Base-by-base conservation (phyloP, 441 rosid species). In the Bocquillonia castaneifolia region DNA sequence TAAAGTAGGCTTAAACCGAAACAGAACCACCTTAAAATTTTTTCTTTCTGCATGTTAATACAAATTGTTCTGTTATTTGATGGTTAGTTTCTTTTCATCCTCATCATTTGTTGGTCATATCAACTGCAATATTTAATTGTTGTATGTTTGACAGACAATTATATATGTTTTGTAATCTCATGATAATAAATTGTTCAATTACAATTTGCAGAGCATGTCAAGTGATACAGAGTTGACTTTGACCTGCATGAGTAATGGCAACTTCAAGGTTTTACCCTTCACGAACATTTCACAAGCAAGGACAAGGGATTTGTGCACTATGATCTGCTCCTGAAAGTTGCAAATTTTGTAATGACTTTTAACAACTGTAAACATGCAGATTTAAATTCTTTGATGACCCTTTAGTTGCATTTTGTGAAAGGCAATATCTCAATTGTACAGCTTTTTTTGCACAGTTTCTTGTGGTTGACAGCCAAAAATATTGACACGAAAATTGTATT, bases 181-280 rank as follows among this genome's bases (percentile, higher is more conserved):
- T 54, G 36, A 15, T 3, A 28, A 36, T 57, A 42, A 17, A 45
- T 57, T 51, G 51, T 50, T 74, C 28, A 67, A 37, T n/a, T n/a
- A n/a, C n/a, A n/a, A n/a, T n/a, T n/a, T 64, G 79, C 88, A 88
- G 96, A 72, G 76, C 7, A 84, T 75, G 86, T 77, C 59, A 73
- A 80, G 87, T 75, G 74, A 79, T 39, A 75, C 82, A 13, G 83
- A 80, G 80, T 57, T 79, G 78, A 91, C 96, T 58, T 76, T 91
- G 72, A 91, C 97, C n/a, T 86, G 97, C 65, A 69, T 77, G 66
- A 66, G 42, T 29, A 88, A 86, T 64, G 93, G 94, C 36, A 86
- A 82, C 72, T 86, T 85, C 84, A 72, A 79, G 77, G 75, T 84
- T 52, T 83, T 85, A 55, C 89, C 92, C 47, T 87, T 36, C 72